Base-by-base conservation (phyloP, 768 basidiomycete species). In the Suillus variegatus region DNA sequence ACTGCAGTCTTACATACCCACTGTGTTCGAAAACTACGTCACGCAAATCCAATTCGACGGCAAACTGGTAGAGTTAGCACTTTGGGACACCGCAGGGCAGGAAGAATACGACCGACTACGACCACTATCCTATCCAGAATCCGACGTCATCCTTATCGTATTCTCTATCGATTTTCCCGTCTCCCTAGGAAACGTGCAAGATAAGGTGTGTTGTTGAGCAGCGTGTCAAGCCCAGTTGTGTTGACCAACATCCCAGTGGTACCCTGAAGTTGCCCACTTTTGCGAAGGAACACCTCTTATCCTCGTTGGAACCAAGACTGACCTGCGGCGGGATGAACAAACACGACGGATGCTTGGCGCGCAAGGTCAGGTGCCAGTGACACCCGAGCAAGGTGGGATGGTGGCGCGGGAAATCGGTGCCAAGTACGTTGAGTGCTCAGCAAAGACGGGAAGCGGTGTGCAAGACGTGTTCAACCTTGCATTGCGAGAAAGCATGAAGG, bases 61-160 rank as follows among this genome's bases (percentile, higher is more conserved):
- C 64, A 95, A 95, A 78, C 82, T 92, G 22, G 88, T 99, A 67
- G 94, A 97, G 73, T 86, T 99, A 51, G 97, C 97, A n/a, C 83
- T 99, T 20, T 99, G 97, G 95, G 95, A 98, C 78, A 98, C 95
- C 1, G 95, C 95, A 1, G 95, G 95, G 35, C 95, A 97, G 76
- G 95, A 98, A 79, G 95, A 98, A 80, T 98, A 97, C 78, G 94
- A 96, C 76, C 85, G 92, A 67, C 84, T 95, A 64, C 85, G 93
- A 69, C 92, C 93, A 22, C 82, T 95, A 67, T 92, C 90, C 75
- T 94, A 95, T 70, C 92, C 93, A 22, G 93, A 95, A 77, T 91
- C 89, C 82, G 86, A 94, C 73, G 92, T 94, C 65, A 94, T 97
- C 71, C 90, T 97, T 70, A 93, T 97, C 70, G 94, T 96, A 36